phyloP scores from a whole-genome alignment of 345 rosid species.

The Populus euphratica region DNA sequence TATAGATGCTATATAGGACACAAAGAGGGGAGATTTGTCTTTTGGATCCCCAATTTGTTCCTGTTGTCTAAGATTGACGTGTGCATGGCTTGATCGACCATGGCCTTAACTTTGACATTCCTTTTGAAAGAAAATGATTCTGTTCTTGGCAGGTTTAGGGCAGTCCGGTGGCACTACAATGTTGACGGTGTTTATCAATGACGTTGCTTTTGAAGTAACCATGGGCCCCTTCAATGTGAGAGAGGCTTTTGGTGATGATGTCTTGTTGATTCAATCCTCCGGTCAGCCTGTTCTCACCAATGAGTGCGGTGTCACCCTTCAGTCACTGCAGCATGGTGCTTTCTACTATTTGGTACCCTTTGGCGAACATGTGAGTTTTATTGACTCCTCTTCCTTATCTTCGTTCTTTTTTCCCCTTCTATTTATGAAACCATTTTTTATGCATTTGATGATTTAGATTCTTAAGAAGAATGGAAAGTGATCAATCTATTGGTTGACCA shows the following conservation, averaged over 20 bases:
- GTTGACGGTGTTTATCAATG: slow-evolving; percentile 78
- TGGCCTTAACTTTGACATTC: slow-evolving; percentile 8
- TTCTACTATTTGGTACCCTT: slow-evolving; percentile 67
- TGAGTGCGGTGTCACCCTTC: slow-evolving; percentile 77
- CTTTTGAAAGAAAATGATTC: neutral
- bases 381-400: no score
- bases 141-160: slow-evolving; percentile 28
- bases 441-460: neutral
- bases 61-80: slow-evolving; percentile 33
- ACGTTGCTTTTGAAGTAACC: slow-evolving; percentile 71
- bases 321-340: slow-evolving; percentile 80
- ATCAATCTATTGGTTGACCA: neutral
- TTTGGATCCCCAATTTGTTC: slow-evolving; percentile 18
- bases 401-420: neutral
- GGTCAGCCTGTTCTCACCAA: slow-evolving; percentile 81
- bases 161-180: slow-evolving; percentile 26
- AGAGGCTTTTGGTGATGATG: slow-evolving; percentile 86
- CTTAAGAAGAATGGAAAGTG: neutral
- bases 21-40: neutral
- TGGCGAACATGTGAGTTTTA: neutral
- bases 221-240: slow-evolving; percentile 72
- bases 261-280: slow-evolving; percentile 58
- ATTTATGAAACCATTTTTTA: neutral
- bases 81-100: slow-evolving; percentile 44
- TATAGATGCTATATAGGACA: neutral